These are phyloP conservation scores for Talaromyces sp. DNA, from an alignment of 2,329 filamentous ascomycete species.

Conservation along the genomic window DNA sequence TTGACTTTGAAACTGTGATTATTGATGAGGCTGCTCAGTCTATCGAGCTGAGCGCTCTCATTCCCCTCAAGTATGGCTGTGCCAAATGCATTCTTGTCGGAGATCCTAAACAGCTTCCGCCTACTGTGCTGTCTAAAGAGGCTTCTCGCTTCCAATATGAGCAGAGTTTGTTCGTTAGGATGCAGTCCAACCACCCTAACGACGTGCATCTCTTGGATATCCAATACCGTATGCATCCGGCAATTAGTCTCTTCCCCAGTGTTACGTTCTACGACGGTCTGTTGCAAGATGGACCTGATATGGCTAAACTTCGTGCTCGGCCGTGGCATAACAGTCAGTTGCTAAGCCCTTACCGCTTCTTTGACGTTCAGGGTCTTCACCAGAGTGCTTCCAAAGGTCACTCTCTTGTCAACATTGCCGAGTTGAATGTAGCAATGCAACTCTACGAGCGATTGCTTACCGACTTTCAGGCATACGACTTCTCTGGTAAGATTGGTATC, in stretches of 20 bases:
- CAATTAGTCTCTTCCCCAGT: constrained; percentile 89
- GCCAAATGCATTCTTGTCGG: constrained; percentile 95
- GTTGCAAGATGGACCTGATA: constrained; percentile 78
- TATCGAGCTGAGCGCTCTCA: constrained; percentile 92
- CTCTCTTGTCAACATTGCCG: constrained; percentile 83
- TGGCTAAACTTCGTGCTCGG: constrained; percentile 70
- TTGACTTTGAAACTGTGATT: constrained; percentile 97
- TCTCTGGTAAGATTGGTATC: constrained; percentile 84
- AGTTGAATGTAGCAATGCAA: constrained; percentile 80
- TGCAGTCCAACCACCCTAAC: constrained; percentile 87
- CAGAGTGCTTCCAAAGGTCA: constrained; percentile 76
- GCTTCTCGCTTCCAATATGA: constrained; percentile 92
- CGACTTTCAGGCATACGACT: constrained; percentile 67
- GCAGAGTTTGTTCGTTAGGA: constrained; percentile 95
- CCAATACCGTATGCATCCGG: constrained; percentile 98
- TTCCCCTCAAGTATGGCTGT: constrained; percentile 95
- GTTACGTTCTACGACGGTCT: constrained; percentile 86
- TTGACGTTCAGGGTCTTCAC: constrained; percentile 88
- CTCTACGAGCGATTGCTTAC: constrained; percentile 75
- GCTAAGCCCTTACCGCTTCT: constrained; percentile 92
- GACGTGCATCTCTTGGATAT: constrained; percentile 94
- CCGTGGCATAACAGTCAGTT: constrained; percentile 82
- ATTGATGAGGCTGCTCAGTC: constrained; percentile 98
- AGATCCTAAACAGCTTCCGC: constrained; percentile 94
- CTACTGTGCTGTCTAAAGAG: constrained; percentile 90